Evolutionary conservation across 129 eudicot species (phyloP).

Genomic region (Scalesia atractyloides): DNA sequence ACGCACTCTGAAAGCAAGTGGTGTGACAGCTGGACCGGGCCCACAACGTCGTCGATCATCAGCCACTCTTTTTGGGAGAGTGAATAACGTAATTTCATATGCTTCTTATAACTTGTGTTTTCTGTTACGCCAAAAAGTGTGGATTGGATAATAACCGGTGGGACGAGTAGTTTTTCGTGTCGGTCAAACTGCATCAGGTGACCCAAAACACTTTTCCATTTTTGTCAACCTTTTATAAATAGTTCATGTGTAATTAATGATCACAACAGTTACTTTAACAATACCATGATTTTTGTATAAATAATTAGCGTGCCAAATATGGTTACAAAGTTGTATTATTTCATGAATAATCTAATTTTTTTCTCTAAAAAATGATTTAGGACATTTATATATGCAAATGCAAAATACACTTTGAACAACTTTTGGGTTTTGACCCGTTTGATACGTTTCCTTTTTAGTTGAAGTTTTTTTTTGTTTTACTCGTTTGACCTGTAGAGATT

Average conservation of each 20-base stretch:
- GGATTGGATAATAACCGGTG: not conserved
- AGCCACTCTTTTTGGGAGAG: constrained; percentile 78
- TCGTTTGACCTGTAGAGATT: not conserved
- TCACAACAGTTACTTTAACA: not conserved
- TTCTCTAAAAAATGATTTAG: constrained; percentile 1
- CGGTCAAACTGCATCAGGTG: not conserved
- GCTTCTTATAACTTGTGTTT: not conserved
- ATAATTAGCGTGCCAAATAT: not conserved
- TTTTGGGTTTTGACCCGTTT: not conserved
- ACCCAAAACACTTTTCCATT: constrained; percentile 1
- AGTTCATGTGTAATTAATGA: not conserved
- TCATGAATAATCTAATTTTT: not conserved
- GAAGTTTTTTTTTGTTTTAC: not conserved
- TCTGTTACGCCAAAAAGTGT: not conserved
- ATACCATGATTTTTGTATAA: not conserved
- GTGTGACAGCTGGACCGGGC: constrained; percentile 70
- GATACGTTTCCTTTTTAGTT: not conserved
- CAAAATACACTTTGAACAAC: not conserved
- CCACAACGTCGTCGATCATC: constrained; percentile 90
- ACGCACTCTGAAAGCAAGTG: constrained; percentile 91
- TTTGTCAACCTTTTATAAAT: not conserved
- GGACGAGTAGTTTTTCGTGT: not conserved
- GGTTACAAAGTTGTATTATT: not conserved
- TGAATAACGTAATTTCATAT: constrained; percentile 47
- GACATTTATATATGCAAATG: not conserved